Conservation (phyloP, 2,329 filamentous ascomycete species). For the Mycogone perniciosa region DNA sequence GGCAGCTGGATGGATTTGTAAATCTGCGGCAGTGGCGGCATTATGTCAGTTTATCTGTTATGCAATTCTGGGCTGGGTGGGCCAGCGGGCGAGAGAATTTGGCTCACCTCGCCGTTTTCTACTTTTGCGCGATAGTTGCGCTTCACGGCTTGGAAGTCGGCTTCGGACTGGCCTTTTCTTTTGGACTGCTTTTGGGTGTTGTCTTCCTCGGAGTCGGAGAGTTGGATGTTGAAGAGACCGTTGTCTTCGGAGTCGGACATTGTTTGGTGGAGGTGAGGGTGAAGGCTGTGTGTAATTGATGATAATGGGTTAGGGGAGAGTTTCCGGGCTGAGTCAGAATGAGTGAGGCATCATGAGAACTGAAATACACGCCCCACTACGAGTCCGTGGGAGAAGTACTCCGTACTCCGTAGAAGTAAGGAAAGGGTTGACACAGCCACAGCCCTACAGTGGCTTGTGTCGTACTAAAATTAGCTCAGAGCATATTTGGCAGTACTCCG, state of each 20-base stretch:
- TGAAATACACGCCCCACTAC: no score
- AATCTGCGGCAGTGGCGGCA: conserved; percentile 30
- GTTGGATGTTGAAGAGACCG: conserved; percentile 23
- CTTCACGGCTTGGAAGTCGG: conserved; percentile 42
- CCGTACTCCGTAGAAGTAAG: no score
- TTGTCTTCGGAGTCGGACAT: conserved; percentile 27
- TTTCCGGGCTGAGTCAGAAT: not conserved
- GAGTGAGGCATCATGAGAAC: not conserved
- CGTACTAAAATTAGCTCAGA: no score
- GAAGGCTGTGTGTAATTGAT: not conserved
- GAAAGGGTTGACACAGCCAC: no score
- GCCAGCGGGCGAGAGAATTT: not conserved
- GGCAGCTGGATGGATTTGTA: conserved; percentile 38
- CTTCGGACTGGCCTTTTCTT: conserved; percentile 42
- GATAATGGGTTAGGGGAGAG: not conserved
- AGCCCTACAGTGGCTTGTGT: no score
- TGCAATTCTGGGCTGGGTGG: no score
- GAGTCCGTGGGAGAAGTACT: no score
- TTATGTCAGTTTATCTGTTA: not conserved
- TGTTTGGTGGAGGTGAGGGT: conserved; percentile 16
- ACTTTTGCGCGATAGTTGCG: conserved; percentile 40
- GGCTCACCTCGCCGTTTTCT: conserved; percentile 49
- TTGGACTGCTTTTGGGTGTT: conserved; percentile 24
- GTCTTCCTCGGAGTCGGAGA: conserved; percentile 29
- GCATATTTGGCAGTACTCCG: no score